Conservation (phyloP, 345 rosid species). For the Cardamine occulta region DNA sequence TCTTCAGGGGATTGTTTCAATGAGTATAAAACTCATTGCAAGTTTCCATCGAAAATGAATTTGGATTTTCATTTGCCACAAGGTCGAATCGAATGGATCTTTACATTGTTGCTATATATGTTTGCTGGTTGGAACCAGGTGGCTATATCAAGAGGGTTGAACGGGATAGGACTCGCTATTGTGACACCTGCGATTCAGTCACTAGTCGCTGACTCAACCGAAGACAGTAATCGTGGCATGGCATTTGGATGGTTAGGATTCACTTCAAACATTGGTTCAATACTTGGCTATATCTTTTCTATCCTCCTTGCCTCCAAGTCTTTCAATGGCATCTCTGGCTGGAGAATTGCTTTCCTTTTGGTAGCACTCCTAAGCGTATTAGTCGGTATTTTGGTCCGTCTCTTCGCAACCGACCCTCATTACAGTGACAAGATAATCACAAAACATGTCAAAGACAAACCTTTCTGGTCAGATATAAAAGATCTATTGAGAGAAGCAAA, state of each 20-base stretch:
- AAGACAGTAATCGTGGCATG: conserved; percentile 72
- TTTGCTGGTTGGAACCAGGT: conserved; percentile 46
- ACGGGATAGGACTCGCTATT: conserved; percentile 70
- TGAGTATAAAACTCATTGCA: neutral
- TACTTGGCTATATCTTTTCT: conserved; percentile 59
- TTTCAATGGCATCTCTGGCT: conserved; percentile 71
- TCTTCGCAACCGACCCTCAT: conserved; percentile 74
- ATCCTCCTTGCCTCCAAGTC: conserved; percentile 68
- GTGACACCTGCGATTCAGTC: conserved; percentile 67
- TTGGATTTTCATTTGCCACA: conserved; percentile 7
- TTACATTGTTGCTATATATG: conserved; percentile 4
- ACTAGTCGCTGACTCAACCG: conserved; percentile 76
- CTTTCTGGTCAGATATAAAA: conserved; percentile 51
- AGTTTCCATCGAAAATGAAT: neutral
- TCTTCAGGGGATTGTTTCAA: conserved; percentile 9
- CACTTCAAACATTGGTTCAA: conserved; percentile 63
- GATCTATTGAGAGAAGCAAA: conserved; percentile 57
- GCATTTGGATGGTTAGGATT: conserved; percentile 86
- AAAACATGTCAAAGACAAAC: conserved; percentile 27
- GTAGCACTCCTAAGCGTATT: conserved; percentile 62
- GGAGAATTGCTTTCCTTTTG: conserved; percentile 78
- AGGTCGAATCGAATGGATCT: neutral
- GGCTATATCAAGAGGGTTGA: conserved; percentile 72
- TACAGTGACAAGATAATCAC: conserved; percentile 28
- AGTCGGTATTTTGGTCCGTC: conserved; percentile 61